phyloP scores from a whole-genome alignment of 116 monocot species.

The Cymodocea nodosa region DNA sequence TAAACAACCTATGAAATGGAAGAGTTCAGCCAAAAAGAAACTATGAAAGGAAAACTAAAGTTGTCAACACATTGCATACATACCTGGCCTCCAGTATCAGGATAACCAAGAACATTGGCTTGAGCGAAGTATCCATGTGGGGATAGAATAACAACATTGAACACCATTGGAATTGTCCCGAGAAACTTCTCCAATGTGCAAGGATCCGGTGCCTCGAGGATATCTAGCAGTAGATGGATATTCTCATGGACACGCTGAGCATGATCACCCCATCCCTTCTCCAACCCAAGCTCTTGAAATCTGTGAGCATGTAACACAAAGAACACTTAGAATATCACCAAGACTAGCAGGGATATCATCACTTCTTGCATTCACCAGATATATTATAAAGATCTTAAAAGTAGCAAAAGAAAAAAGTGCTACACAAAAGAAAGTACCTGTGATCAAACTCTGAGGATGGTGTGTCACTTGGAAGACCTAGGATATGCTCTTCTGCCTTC shows the following conservation, averaged over 20 bases:
- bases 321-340: not conserved
- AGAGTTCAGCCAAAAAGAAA: not conserved
- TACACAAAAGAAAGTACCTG: slow-evolving; percentile 22
- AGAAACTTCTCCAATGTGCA: slow-evolving; percentile 67
- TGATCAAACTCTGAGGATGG: slow-evolving; percentile 57
- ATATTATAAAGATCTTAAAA: not conserved
- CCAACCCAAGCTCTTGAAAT: slow-evolving; percentile 89
- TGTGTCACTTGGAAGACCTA: slow-evolving; percentile 35
- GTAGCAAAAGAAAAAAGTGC: not conserved
- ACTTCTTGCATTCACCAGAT: not conserved
- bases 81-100: slow-evolving; percentile 86
- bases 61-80: not conserved
- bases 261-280: slow-evolving; percentile 86
- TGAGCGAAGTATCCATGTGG: slow-evolving; percentile 90
- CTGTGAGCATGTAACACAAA: slow-evolving; percentile 10
- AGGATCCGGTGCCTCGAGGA: slow-evolving; percentile 86
- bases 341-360: not conserved
- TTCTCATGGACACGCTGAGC: slow-evolving; percentile 43
- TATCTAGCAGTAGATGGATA: slow-evolving; percentile 64
- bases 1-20: slow-evolving; percentile 49
- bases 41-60: not conserved
- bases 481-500: slow-evolving; percentile 61
- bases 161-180: slow-evolving; percentile 75
- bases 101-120: slow-evolving; percentile 79
- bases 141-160: slow-evolving; percentile 86